Conservation (phyloP, 31 red algal genomes). For the Endocladia muricata region DNA sequence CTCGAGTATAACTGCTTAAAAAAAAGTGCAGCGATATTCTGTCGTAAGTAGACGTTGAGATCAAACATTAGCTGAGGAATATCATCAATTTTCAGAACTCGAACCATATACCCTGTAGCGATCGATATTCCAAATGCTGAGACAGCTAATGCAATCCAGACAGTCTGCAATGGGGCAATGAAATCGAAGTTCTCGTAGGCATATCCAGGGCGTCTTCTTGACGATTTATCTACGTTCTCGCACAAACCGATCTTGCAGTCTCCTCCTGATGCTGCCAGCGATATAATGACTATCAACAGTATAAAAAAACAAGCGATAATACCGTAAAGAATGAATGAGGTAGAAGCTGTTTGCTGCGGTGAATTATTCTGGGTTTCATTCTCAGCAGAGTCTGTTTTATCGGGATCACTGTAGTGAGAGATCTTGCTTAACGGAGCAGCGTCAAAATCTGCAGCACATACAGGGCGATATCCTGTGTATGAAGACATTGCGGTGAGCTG, state of each 20-base stretch:
- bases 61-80: neutral
- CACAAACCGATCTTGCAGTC: slow-evolving; percentile 15
- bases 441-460: too few species aligned
- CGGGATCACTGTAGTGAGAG: too few species aligned
- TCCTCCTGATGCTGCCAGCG: too few species aligned
- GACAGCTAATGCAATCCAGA: neutral
- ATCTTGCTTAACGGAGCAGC: too few species aligned
- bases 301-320: too few species aligned
- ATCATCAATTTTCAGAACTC: neutral
- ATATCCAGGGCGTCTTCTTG: neutral
- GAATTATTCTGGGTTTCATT: too few species aligned
- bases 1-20: neutral
- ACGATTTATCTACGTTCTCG: neutral
- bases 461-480: too few species aligned
- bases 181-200: neutral
- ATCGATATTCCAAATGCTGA: neutral
- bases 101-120: neutral
- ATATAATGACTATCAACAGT: too few species aligned
- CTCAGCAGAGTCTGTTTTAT: too few species aligned
- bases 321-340: too few species aligned
- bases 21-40: neutral
- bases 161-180: neutral
- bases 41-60: neutral
- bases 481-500: too few species aligned
- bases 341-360: too few species aligned